phyloP scores from a whole-genome alignment of 768 basidiomycete genomes.

The Pleurotus djamor region DNA sequence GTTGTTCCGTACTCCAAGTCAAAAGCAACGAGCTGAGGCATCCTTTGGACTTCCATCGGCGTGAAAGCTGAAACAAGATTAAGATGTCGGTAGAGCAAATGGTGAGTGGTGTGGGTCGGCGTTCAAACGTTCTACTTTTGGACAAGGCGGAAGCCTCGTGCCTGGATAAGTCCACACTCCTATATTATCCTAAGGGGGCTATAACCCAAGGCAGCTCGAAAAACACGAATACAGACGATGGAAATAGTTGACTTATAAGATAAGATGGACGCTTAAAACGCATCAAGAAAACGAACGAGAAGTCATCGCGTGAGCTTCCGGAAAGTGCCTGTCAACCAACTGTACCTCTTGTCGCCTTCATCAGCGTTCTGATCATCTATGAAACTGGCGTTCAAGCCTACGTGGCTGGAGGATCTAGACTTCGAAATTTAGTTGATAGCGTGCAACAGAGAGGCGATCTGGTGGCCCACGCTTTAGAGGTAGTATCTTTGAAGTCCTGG shows the following conservation, averaged over 20 bases:
- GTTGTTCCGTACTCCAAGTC: constrained; percentile 67
- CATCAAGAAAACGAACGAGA: no score
- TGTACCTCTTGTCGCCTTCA: not conserved
- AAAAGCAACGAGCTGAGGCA: constrained; percentile 70
- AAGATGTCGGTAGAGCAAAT: no score
- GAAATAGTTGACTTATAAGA: no score
- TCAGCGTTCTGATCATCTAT: constrained; percentile 1
- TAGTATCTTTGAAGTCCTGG: not conserved
- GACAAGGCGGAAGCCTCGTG: no score
- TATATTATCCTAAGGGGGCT: no score
- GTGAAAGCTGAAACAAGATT: no score
- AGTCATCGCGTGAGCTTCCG: not conserved
- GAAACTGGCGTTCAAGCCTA: not conserved
- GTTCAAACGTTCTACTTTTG: no score
- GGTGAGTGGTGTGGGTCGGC: no score
- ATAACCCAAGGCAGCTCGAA: no score
- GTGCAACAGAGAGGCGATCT: not conserved
- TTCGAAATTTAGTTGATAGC: not conserved
- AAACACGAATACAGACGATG: no score
- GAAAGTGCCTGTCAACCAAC: not conserved
- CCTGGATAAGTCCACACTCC: no score
- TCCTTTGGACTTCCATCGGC: not conserved
- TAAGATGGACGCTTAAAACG: no score
- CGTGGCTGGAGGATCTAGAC: not conserved
- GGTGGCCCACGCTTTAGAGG: not conserved